Evolutionary conservation across 768 basidiomycete genomes (phyloP).

Genomic region (Hydnomerulius pinastri): DNA sequence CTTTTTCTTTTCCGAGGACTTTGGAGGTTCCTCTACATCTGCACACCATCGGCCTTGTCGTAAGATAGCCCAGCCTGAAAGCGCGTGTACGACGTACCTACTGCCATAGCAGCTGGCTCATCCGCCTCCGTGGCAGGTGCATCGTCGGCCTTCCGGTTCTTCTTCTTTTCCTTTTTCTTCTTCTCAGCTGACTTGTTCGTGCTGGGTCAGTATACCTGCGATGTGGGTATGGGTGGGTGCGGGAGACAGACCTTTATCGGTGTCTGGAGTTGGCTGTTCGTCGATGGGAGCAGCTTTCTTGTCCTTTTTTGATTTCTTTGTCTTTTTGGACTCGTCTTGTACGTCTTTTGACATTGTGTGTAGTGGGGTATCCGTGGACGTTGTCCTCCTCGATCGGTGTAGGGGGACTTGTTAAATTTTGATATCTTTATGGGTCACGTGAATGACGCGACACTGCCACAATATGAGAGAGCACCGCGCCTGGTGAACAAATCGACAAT

Average conservation of each 20-base stretch:
- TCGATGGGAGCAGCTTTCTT: constrained; percentile 2
- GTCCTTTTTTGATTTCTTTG: constrained; percentile 28
- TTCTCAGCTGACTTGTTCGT: constrained; percentile 20
- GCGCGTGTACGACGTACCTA: constrained; percentile 6
- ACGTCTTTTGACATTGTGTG: constrained; percentile 10
- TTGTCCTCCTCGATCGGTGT: not conserved
- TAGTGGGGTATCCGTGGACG: not conserved
- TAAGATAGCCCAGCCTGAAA: not conserved
- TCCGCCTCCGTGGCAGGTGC: constrained; percentile 14
- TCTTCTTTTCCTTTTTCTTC: constrained; percentile 43
- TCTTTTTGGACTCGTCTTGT: constrained; percentile 19
- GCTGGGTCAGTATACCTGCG: constrained; percentile 7
- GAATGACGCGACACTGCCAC: not conserved
- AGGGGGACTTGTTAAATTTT: not conserved
- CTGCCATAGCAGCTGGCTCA: constrained; percentile 7
- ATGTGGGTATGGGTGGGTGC: not conserved
- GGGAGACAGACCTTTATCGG: constrained; percentile 25
- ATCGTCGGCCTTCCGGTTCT: constrained; percentile 38
- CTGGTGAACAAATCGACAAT: too few relatives aligned
- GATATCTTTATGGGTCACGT: constrained; percentile 1
- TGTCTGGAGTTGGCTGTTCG: constrained; percentile 6
- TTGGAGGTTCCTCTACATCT: constrained; percentile 9
- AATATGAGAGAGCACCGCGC: too few relatives aligned
- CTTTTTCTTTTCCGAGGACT: constrained; percentile 4
- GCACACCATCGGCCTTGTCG: constrained; percentile 17